Percentiles rank a stretch among this genome's conserved stretches.
phyloP scores from a whole-genome alignment of 2,329 filamentous ascomycete species.

The Lecanoromycetidae sp. region DNA sequence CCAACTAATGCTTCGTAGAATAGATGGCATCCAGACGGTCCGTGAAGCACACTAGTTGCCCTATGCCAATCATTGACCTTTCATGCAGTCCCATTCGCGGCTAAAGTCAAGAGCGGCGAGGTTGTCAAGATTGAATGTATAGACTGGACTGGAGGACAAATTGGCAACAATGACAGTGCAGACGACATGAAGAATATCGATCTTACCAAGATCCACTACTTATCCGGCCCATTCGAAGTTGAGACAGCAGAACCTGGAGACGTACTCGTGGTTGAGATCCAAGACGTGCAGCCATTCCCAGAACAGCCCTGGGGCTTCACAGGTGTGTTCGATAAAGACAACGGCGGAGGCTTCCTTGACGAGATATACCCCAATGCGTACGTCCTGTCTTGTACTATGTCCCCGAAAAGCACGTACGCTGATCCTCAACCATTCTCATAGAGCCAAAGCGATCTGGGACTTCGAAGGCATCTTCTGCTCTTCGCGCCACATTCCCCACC shows the following conservation, averaged over 20 bases:
- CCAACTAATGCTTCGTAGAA: conserved; percentile 44
- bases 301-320: conserved; percentile 86
- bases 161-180: conserved; percentile 78
- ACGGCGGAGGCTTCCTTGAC: conserved; percentile 81
- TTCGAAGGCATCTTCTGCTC: conserved; percentile 71
- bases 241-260: conserved; percentile 76
- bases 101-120: conserved; percentile 66
- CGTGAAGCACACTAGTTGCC: conserved; percentile 5
- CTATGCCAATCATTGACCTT: neutral
- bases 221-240: conserved; percentile 80
- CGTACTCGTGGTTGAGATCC: conserved; percentile 75
- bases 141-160: conserved; percentile 73
- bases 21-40: conserved; percentile 85
- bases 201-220: conserved; percentile 72
- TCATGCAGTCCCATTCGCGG: conserved; percentile 57
- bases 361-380: conserved; percentile 75
- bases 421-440: conserved; percentile 32
- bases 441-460: conserved; percentile 63
- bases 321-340: conserved; percentile 64
- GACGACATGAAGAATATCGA: conserved; percentile 79
- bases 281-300: conserved; percentile 80
- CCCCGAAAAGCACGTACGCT: neutral
- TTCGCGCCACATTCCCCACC: conserved; percentile 73
- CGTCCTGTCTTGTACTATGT: conserved; percentile 21
- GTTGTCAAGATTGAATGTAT: conserved; percentile 89